Conservation (phyloP, 306 rosid genomes). For the Citrullus amarus region DNA sequence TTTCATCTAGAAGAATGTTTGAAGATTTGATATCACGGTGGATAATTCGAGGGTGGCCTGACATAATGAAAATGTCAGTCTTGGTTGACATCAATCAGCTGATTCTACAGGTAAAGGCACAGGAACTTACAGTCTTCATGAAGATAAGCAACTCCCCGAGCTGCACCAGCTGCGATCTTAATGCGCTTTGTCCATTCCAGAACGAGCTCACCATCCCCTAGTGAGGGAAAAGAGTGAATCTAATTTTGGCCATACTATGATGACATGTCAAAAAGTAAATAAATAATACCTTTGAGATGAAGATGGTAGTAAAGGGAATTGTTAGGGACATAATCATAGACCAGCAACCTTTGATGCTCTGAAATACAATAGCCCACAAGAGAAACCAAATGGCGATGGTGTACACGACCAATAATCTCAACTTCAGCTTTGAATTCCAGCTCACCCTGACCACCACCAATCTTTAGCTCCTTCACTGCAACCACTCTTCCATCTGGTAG, state of each 20-base stretch:
- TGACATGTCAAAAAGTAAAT: slow-evolving; percentile 10
- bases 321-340: slow-evolving; percentile 80
- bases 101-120: not conserved
- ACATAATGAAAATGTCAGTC: not conserved
- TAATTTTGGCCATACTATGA: slow-evolving; percentile 9
- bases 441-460: slow-evolving; percentile 88
- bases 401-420: slow-evolving; percentile 76
- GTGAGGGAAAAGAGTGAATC: slow-evolving; percentile 12
- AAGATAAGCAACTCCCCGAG: slow-evolving; percentile 90
- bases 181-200: slow-evolving; percentile 70
- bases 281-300: slow-evolving; percentile 47
- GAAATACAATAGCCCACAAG: slow-evolving; percentile 78
- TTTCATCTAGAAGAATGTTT: slow-evolving; percentile 75
- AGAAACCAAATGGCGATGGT: slow-evolving; percentile 95
- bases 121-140: slow-evolving; percentile 81
- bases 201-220: slow-evolving; percentile 46
- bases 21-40: slow-evolving; percentile 97
- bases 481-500: slow-evolving; percentile 81
- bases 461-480: slow-evolving; percentile 79
- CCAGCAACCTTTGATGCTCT: slow-evolving; percentile 66
- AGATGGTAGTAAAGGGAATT: slow-evolving; percentile 69
- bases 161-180: slow-evolving; percentile 82
- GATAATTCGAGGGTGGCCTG: slow-evolving; percentile 89
- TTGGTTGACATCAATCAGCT: not conserved
- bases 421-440: slow-evolving; percentile 87